phyloP scores from a whole-genome alignment of 495 filamentous ascomycete genomes.

The Haplographium delicatum region DNA sequence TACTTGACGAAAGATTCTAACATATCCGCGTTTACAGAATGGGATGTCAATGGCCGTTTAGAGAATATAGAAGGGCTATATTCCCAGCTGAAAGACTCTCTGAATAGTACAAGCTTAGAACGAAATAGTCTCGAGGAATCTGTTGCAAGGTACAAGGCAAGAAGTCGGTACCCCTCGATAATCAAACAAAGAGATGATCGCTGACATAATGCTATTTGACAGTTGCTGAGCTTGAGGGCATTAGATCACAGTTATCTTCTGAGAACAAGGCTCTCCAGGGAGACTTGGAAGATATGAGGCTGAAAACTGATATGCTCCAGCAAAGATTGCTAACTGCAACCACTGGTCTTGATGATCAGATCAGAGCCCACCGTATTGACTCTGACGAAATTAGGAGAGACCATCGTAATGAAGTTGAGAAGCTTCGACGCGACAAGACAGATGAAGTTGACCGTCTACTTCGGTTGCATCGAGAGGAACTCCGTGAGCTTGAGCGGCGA shows the following conservation, averaged over 20 bases:
- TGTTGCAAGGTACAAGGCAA: slow-evolving; percentile 62
- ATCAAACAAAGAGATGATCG: neutral
- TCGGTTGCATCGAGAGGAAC: slow-evolving; percentile 22
- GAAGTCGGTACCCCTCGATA: slow-evolving; percentile 49
- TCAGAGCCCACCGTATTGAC: slow-evolving; percentile 43
- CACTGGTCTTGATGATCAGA: slow-evolving; percentile 47
- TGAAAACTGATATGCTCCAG: slow-evolving; percentile 39
- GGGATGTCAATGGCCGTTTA: slow-evolving; percentile 55
- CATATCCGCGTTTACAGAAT: slow-evolving; percentile 53
- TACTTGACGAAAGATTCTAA: slow-evolving; percentile 74
- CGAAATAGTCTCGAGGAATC: slow-evolving; percentile 61
- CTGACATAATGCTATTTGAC: slow-evolving; percentile 10
- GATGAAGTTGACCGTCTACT: slow-evolving; percentile 23
- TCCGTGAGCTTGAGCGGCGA: slow-evolving; percentile 20
- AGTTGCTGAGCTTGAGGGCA: slow-evolving; percentile 66
- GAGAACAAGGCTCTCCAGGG: slow-evolving; percentile 27
- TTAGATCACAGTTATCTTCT: slow-evolving; percentile 44
- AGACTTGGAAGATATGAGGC: slow-evolving; percentile 44
- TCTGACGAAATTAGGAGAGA: slow-evolving; percentile 33
- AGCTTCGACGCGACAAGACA: slow-evolving; percentile 19
- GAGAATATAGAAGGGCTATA: slow-evolving; percentile 61
- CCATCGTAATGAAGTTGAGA: slow-evolving; percentile 20
- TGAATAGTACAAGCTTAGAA: slow-evolving; percentile 56
- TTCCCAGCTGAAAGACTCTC: slow-evolving; percentile 51
- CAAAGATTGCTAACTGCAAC: slow-evolving; percentile 33